Evolutionary conservation across 2,329 filamentous ascomycete genomes (phyloP).

Genomic region (Apiospora sp.): DNA sequence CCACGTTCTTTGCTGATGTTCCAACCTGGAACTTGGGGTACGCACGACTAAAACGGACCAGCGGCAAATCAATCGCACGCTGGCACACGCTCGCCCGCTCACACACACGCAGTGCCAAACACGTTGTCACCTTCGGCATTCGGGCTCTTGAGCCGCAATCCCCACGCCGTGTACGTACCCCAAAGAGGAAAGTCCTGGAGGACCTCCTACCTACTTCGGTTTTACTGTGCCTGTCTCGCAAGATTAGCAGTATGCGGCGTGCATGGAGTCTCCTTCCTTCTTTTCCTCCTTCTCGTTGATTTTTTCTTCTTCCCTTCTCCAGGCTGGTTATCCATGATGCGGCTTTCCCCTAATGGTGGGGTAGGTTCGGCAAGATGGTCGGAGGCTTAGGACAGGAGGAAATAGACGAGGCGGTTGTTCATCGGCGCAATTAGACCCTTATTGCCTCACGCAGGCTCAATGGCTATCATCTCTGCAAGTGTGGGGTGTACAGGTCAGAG

Average conservation of each 20-base stretch:
- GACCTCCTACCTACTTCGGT: not conserved
- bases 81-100: not conserved
- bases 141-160: slow-evolving; percentile 23
- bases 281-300: not conserved
- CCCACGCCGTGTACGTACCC: slow-evolving; percentile 6
- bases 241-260: not conserved
- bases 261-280: not conserved
- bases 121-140: slow-evolving; percentile 21
- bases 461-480: slow-evolving; percentile 12
- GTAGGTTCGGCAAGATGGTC: slow-evolving; percentile 25
- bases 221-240: slow-evolving; percentile 8
- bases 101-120: not conserved
- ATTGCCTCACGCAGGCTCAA: slow-evolving; percentile 21
- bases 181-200: not conserved
- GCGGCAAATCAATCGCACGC: slow-evolving; percentile 3
- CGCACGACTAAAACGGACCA: slow-evolving; percentile 14
- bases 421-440: slow-evolving; percentile 26
- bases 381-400: slow-evolving; percentile 22
- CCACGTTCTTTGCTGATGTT: slow-evolving; percentile 21
- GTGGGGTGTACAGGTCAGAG: slow-evolving; percentile 20
- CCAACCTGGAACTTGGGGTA: slow-evolving; percentile 22
- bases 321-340: not conserved
- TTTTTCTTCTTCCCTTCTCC: not conserved
- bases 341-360: slow-evolving; percentile 20
- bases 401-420: slow-evolving; percentile 21